Evolutionary conservation across 2,329 filamentous ascomycete species (phyloP).

Genomic region (Cadophora gregata): DNA sequence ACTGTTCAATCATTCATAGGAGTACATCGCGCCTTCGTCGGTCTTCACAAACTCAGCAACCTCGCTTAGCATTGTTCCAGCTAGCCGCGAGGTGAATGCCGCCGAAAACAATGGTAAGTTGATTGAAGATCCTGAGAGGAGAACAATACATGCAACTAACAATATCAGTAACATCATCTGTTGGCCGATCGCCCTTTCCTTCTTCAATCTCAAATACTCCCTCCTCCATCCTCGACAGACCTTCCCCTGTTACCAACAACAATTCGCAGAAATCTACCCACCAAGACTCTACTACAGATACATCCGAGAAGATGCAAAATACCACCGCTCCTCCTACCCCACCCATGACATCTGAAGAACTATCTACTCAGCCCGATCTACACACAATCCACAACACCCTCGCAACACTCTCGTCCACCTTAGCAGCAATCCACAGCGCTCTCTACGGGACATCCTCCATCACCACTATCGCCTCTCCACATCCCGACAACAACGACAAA

Average conservation of each 20-base stretch:
- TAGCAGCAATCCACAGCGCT: background rate
- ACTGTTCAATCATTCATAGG: background rate
- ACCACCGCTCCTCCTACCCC: constrained; percentile 1
- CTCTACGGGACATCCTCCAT: background rate
- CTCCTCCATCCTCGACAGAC: background rate
- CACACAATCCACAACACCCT: background rate
- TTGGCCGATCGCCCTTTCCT: background rate
- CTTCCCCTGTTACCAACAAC: background rate
- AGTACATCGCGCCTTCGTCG: constrained; percentile 26
- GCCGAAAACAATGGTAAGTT: background rate
- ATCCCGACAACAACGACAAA: background rate
- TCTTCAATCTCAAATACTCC: background rate
- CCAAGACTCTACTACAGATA: background rate
- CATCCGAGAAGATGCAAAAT: background rate
- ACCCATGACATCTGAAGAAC: constrained; percentile 6
- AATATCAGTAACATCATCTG: background rate
- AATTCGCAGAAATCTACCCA: background rate
- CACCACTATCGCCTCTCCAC: background rate
- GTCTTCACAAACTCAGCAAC: background rate
- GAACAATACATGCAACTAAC: constrained; percentile 7
- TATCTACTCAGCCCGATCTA: background rate
- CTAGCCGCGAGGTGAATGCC: background rate
- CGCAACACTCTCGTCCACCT: background rate
- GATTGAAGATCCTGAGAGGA: background rate
- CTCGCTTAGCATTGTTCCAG: background rate